Percentiles rank a stretch among this genome's conserved stretches.
These are phyloP conservation scores for Cnidoscolus chayamansa DNA, from an alignment of 441 rosid species.

Conservation along the genomic window DNA sequence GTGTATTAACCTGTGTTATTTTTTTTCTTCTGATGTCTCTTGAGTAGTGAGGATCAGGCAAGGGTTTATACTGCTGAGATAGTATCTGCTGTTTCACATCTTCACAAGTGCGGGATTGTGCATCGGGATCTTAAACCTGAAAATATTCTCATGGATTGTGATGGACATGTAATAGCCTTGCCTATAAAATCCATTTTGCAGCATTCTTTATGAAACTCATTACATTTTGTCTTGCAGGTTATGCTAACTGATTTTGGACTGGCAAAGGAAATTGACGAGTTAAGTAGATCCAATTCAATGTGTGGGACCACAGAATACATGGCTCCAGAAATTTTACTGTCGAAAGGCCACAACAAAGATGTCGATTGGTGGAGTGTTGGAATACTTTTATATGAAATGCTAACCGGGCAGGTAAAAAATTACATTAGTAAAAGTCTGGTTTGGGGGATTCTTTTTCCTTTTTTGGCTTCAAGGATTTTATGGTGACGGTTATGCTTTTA, in stretches of 20 bases:
- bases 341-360: constrained; percentile 69
- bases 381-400: constrained; percentile 66
- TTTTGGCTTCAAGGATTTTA: background rate
- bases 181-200: constrained; percentile 8
- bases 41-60: constrained; percentile 71
- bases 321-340: constrained; percentile 72
- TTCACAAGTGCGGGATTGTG: constrained; percentile 60
- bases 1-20: constrained; percentile 15
- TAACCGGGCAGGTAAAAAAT: constrained; percentile 61
- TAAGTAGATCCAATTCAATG: constrained; percentile 73
- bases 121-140: constrained; percentile 83
- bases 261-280: constrained; percentile 67
- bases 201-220: constrained; percentile 1
- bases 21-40: constrained; percentile 19
- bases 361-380: constrained; percentile 84
- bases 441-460: background rate
- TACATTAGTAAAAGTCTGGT: background rate
- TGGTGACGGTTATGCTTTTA: background rate
- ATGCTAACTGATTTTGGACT: constrained; percentile 75
- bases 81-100: constrained; percentile 73
- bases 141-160: constrained; percentile 63
- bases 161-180: constrained; percentile 56
- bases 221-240: constrained; percentile 38
- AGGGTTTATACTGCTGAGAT: constrained; percentile 73
- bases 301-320: constrained; percentile 75